Evolutionary conservation across 306 rosid genomes (phyloP).

Genomic region (Sechiopsis laciniata): DNA sequence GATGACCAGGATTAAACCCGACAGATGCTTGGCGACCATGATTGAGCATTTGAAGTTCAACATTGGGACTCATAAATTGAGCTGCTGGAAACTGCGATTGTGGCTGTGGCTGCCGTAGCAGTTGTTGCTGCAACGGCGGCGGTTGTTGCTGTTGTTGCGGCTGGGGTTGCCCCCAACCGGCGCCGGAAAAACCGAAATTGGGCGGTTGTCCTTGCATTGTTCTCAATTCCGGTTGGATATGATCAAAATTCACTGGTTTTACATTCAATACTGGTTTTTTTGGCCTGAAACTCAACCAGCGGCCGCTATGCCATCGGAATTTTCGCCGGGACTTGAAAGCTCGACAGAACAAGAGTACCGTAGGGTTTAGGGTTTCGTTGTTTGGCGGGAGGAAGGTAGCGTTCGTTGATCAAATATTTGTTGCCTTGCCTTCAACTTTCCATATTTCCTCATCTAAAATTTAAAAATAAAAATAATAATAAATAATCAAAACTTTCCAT

Average conservation of each 20-base stretch:
- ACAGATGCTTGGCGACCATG: not conserved
- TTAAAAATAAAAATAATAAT: too few relatives aligned
- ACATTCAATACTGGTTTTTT: not conserved
- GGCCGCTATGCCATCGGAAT: not conserved
- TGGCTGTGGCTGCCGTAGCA: constrained; percentile 21
- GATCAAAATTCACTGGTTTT: not conserved
- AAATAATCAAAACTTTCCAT: too few relatives aligned
- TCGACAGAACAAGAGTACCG: not conserved
- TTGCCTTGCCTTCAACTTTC: too few relatives aligned
- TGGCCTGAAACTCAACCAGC: not conserved
- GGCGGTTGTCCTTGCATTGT: constrained; percentile 38
- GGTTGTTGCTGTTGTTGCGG: constrained; percentile 22
- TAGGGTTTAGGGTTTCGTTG: constrained; percentile 15
- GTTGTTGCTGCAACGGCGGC: constrained; percentile 6
- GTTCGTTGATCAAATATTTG: too few relatives aligned
- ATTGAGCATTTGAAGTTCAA: not conserved
- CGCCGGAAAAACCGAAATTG: constrained; percentile 24
- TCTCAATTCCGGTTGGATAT: not conserved
- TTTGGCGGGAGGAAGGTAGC: not conserved
- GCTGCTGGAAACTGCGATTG: constrained; percentile 18
- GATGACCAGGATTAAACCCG: constrained; percentile 9
- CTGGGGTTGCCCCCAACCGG: constrained; percentile 24
- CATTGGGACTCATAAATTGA: not conserved
- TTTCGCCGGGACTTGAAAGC: constrained; percentile 2
- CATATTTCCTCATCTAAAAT: too few relatives aligned